Base-by-base conservation (phyloP, 1,284 basidiomycete species). In the Microbotryum violaceum region DNA sequence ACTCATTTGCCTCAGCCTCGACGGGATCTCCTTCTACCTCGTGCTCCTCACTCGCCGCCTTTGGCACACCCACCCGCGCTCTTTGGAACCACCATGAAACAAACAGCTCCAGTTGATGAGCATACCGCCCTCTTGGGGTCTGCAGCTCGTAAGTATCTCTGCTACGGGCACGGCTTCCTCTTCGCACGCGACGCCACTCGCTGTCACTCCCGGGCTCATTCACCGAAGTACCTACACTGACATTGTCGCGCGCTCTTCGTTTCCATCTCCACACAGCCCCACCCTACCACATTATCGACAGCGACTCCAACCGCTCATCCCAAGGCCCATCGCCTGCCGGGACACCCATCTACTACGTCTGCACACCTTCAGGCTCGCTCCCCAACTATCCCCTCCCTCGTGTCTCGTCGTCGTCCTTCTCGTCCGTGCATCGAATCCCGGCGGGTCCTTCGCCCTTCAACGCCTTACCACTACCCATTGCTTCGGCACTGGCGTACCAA, bases 391-490 rank as follows among this genome's bases (percentile, higher is more conserved):
- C 27, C 44, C n/a, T 21, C 54, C 9, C 20, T 31, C 14, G 29
- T 21, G n/a, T 21, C 27, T 23, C 49, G 29, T n/a, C n/a, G 27
- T 14, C 25, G 21, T 5, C 45, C 49, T 10, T 49, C 49, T 21
- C 57, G 18, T 4, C 44, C 25, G 16, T 42, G 25, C 54, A 53
- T 9, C 21, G 42, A 10, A 42, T 54, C 44, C 58, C 57, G 23
- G 37, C 51, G 25, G 62, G 62, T 18, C 62, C 62, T 3, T 56
- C 62, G 20, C 46, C 62, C 23, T 59, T 63, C 51, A 18, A 47
- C 10, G 21, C 55, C 7, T 54, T 63, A 33, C 62, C 61, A 0
- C 42, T 46, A 2, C 52, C 57, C n/a, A 37, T 49, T 20, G 46
- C 54, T 2, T 27, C 54, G 6, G 31, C 27, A 20, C 42, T 54